These are phyloP conservation scores for Aspergillus calidoustus DNA, from an alignment of 2,329 filamentous ascomycete species.

Conservation along the genomic window DNA sequence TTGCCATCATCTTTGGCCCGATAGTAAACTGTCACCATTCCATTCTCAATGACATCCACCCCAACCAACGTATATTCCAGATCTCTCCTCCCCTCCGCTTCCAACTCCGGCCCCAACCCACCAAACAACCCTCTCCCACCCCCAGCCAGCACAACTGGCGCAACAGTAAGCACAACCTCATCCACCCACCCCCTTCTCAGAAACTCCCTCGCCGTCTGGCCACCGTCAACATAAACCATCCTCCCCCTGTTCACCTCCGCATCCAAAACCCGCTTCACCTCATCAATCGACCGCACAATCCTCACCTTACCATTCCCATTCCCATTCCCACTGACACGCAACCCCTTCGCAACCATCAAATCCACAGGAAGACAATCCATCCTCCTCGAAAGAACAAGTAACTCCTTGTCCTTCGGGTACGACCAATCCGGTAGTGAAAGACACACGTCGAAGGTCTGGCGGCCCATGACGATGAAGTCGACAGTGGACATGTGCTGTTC, in stretches of 20 bases:
- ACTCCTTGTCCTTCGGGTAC: slow-evolving; percentile 4
- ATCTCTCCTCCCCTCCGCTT: neutral
- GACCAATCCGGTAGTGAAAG: slow-evolving; percentile 5
- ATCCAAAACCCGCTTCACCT: neutral
- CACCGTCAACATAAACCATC: slow-evolving; percentile 17
- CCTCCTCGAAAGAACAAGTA: slow-evolving; percentile 11
- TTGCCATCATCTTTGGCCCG: neutral
- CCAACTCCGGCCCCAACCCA: neutral
- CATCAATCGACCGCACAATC: slow-evolving; percentile 9
- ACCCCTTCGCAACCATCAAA: no score
- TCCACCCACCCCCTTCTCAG: slow-evolving; percentile 17
- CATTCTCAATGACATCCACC: slow-evolving; percentile 18
- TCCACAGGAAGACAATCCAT: neutral
- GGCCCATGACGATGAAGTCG: slow-evolving; percentile 20
- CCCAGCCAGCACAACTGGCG: slow-evolving; percentile 12
- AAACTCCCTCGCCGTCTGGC: slow-evolving; percentile 14
- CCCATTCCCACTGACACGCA: neutral
- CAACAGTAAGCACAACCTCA: slow-evolving; percentile 17
- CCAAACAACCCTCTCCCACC: slow-evolving; percentile 6
- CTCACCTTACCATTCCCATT: neutral
- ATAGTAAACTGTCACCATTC: slow-evolving; percentile 17
- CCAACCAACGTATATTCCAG: slow-evolving; percentile 7
- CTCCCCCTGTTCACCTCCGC: neutral
- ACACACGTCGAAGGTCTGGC: slow-evolving; percentile 13
- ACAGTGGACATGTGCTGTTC: slow-evolving; percentile 16